Conservation (phyloP, 177 flowering plant genomes). For the Tripterygium wilfordii region DNA sequence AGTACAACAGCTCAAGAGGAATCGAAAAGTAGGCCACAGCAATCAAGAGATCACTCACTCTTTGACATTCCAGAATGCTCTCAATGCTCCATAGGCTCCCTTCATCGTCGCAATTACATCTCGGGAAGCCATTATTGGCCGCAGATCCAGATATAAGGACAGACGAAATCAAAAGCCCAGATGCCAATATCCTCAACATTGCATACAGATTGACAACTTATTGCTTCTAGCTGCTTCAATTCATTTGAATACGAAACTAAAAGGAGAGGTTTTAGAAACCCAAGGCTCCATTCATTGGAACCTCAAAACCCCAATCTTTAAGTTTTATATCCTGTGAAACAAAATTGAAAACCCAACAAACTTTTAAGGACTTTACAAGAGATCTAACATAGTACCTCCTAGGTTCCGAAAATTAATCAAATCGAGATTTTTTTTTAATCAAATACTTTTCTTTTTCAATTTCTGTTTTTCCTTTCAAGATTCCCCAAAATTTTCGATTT, state of each 20-base stretch:
- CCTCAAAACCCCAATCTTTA: too few relatives aligned
- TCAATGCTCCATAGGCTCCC: constrained; percentile 67
- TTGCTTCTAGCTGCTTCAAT: constrained; percentile 23
- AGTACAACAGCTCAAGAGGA: constrained; percentile 89
- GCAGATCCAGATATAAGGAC: constrained; percentile 37
- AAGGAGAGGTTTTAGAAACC: too few relatives aligned
- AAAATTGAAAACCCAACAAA: too few relatives aligned
- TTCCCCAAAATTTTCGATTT: too few relatives aligned
- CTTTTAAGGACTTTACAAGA: too few relatives aligned
- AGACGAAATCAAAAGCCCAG: constrained; percentile 33
- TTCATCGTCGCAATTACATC: constrained; percentile 83
- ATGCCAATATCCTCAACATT: constrained; percentile 53
- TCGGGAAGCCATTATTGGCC: constrained; percentile 31
- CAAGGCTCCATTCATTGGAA: too few relatives aligned
- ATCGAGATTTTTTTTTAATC: neutral
- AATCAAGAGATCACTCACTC: constrained; percentile 84
- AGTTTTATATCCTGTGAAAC: too few relatives aligned
- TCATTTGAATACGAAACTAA: constrained; percentile 17
- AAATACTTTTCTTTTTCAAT: neutral
- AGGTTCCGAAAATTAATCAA: too few relatives aligned
- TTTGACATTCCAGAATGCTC: constrained; percentile 66
- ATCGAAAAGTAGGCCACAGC: constrained; percentile 95
- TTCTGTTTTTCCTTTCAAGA: too few relatives aligned
- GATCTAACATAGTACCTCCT: too few relatives aligned
- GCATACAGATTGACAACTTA: constrained; percentile 29